These are phyloP conservation scores for Exobasidium cylindrosporum DNA, from an alignment of 1,284 basidiomycete genomes.

Conservation along the genomic window DNA sequence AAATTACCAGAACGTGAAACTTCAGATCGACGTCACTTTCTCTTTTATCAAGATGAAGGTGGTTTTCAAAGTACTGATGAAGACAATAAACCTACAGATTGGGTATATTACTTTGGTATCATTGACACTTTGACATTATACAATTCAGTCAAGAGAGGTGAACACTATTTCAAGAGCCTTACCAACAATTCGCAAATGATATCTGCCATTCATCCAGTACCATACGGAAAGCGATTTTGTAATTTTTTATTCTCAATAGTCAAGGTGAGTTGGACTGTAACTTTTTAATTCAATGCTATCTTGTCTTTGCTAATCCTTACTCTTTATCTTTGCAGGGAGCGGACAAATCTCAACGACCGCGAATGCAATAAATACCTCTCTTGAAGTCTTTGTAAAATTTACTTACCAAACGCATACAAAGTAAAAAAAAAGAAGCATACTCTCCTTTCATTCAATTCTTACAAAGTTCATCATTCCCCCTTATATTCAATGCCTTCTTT, in stretches of 20 bases:
- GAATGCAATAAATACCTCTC: not conserved
- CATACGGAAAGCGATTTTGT: conserved; percentile 16
- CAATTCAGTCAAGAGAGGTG: conserved; percentile 71
- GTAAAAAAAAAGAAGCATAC: no score
- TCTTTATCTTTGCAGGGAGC: not conserved
- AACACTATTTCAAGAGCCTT: conserved; percentile 89
- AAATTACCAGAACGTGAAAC: conserved; percentile 67
- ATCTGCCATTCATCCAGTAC: conserved; percentile 13
- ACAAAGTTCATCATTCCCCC: not conserved
- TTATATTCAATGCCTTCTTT: no score
- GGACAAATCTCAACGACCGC: not conserved
- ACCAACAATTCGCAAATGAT: conserved; percentile 51
- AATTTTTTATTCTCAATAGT: conserved; percentile 18
- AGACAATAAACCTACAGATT: conserved; percentile 68
- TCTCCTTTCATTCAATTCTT: not conserved
- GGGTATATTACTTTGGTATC: conserved; percentile 74
- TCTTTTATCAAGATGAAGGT: conserved; percentile 97
- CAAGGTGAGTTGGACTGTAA: conserved; percentile 10
- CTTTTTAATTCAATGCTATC: no score
- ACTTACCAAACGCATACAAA: not conserved
- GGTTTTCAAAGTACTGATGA: conserved; percentile 87
- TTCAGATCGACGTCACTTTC: conserved; percentile 75
- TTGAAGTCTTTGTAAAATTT: no score
- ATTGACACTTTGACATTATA: conserved; percentile 70
- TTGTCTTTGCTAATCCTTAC: conserved; percentile 2